Conservation (phyloP, 768 basidiomycete species). For the Lyophyllum atratum region DNA sequence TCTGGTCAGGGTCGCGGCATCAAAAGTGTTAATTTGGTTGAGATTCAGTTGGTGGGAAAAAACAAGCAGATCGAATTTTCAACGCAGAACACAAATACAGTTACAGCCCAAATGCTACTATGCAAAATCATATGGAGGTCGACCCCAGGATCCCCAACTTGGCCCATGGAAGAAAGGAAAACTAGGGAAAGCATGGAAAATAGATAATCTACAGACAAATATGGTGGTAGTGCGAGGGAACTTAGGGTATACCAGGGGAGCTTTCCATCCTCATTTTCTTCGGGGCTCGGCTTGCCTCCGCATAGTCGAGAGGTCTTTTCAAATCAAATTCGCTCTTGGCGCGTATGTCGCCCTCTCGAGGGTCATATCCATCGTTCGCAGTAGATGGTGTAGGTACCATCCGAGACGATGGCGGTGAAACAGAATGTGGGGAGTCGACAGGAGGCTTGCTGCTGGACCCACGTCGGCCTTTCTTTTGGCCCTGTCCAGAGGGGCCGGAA, state of each 20-base stretch:
- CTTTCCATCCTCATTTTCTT: constrained; percentile 78
- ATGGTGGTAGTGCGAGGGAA: constrained; percentile 20
- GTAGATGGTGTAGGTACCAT: constrained; percentile 52
- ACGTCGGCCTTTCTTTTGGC: constrained; percentile 52
- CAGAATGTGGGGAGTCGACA: constrained; percentile 44
- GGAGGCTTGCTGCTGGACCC: constrained; percentile 54
- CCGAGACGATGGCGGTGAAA: constrained; percentile 59
- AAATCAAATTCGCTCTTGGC: constrained; percentile 55
- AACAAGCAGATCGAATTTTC: constrained; percentile 13
- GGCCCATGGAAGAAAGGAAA: constrained; percentile 22
- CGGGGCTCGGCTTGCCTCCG: constrained; percentile 50
- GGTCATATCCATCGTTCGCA: constrained; percentile 36
- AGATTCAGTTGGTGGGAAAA: constrained; percentile 20
- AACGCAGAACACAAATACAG: constrained; percentile 28
- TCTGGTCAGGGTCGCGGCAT: constrained; percentile 15
- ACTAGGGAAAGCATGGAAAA: constrained; percentile 30
- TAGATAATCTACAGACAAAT: constrained; percentile 37
- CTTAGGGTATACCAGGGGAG: constrained; percentile 58
- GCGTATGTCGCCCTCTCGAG: constrained; percentile 40
- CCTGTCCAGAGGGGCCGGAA: constrained; percentile 32
- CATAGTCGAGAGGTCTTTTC: constrained; percentile 60
- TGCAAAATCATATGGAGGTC: constrained; percentile 16
- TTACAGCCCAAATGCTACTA: constrained; percentile 24
- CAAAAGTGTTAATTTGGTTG: constrained; percentile 8
- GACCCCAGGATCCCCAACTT: constrained; percentile 21